Evolutionary conservation across 352 stramenopile species (phyloP), one percentile per base, ranked within the genome.

Genomic region (Phytophthora sojae): DNA sequence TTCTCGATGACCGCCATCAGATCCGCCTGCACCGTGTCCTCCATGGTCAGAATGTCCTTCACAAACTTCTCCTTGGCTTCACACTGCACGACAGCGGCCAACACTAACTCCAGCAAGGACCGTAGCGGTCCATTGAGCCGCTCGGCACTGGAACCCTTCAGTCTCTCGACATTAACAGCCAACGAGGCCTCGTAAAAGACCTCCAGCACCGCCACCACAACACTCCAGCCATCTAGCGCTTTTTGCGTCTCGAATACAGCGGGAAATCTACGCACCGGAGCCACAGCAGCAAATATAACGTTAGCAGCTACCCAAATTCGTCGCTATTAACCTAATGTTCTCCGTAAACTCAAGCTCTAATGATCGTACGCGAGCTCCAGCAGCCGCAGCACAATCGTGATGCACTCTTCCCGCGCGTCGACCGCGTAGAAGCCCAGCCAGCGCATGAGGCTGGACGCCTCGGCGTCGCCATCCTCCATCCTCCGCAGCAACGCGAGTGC

Each of bases 1-100:
- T 70, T 77, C 55, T 93, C 84, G 49, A 93, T 92, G n/a, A 82
- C 76, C 0, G 61, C 57, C 80, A 91, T 91, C n/a, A 93, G 72
- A 60, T 90, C 76, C 2, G 79, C 76, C 61, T 93, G 86, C 5
- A 88, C 81, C 0, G 57, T 71, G n/a, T 88, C 78, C 44, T 85
- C 71, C 79, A 93, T 85, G 39, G 62, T 69, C 75, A 90, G 62
- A 67, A 92, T 93, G 47, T 92, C 86, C 25, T 81, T 81, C 6
- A 93, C 82, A 50, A 91, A 92, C 19, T 35, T 65, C 19, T 76
- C 68, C 29, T 89, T 89, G 14, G 76, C 53, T 23, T 90, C 82
- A 29, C 86, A 82, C 64, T 90, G 86, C 21, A 93, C 84, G 0
- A 87, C 68, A 23, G 81, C 84, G 2, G 69, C 72, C 19, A 93